Base-by-base conservation (phyloP, 192 early-diverging fungal genomes). In the Coemansia guatemalensis region DNA sequence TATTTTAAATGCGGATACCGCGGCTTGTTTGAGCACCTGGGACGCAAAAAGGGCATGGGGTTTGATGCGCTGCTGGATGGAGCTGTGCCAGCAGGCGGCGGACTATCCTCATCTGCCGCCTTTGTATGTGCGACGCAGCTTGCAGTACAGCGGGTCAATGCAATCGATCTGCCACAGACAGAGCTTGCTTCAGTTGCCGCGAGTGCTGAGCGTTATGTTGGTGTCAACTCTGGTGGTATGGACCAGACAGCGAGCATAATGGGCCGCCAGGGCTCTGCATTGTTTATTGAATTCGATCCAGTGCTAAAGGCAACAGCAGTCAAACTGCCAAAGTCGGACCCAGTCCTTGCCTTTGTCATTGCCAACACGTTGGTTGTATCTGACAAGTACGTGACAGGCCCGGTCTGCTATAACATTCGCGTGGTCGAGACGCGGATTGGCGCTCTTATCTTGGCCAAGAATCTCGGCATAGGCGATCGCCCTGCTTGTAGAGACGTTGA, bases 221-320 rank as follows among this genome's bases (percentile, higher is more conserved):
- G 95, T 29, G 91, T 95, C 9, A 89, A 90, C 65, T 77, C 76
- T 52, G 84, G 85, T 56, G 90, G 73, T 55, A 97, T 97, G 95
- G 95, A 97, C 69, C 94, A 97, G 69, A 85, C 92, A n/a, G 90
- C 88, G 58, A 95, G 92, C 24, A 87, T 97, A 58, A 90, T 95
- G 74, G 89, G 88, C 20, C 74, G 82, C 39, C 85, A 83, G 49
- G 86, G 84, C 8, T 86, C 85, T 24, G 91, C 92, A 3, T 82
- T 93, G 29, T 84, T 93, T 58, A 91, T 97, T 69, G 85, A 94
- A 63, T 97, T 97, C 78, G 71, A 88, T 22, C 95, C 95, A 18
- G 72, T 68, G 41, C 86, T 95, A 23, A 78, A 66, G 35, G 84
- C 74, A 30, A 83, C 74, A 35, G 88, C 83, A 32, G 86, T 90